Conservation (phyloP, 1,284 basidiomycete genomes). For the Malassezia sympodialis region DNA sequence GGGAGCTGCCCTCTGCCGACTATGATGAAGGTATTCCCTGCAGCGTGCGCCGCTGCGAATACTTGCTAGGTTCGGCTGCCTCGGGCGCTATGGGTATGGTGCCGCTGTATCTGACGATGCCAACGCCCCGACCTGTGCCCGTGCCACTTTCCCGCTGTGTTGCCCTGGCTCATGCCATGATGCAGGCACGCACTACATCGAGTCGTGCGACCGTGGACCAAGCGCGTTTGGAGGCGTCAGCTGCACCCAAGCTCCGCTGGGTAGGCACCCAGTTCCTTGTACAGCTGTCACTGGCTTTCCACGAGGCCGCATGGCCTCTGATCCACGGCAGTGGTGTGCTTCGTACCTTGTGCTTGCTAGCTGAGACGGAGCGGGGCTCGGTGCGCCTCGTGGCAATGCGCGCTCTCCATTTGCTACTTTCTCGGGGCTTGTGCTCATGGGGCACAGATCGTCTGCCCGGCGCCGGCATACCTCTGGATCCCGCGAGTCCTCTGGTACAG, state of each 20-base stretch:
- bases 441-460: neutral
- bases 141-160: slow-evolving; percentile 59
- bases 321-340: slow-evolving; percentile 15
- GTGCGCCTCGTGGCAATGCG: slow-evolving; percentile 17
- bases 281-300: slow-evolving; percentile 17
- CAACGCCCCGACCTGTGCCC: slow-evolving; percentile 60
- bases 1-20: neutral
- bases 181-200: slow-evolving; percentile 44
- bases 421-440: neutral
- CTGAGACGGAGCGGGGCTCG: slow-evolving; percentile 2
- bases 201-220: slow-evolving; percentile 14
- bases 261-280: slow-evolving; percentile 21
- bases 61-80: slow-evolving; percentile 17
- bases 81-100: slow-evolving; percentile 10
- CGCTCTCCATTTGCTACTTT: slow-evolving; percentile 20
- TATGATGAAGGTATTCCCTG: slow-evolving; percentile 15
- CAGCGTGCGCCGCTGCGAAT: slow-evolving; percentile 16
- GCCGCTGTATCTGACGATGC: slow-evolving; percentile 34
- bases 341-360: slow-evolving; percentile 20
- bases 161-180: slow-evolving; percentile 45
- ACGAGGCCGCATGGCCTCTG: slow-evolving; percentile 14
- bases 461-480: slow-evolving; percentile 21
- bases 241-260: slow-evolving; percentile 17
- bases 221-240: slow-evolving; percentile 17
- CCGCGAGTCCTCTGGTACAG: slow-evolving; percentile 20